Evolutionary conservation across 225 moss, liverwort and hornwort genomes (phyloP), one percentile per base, ranked within the genome.

Genomic region (Marchantia polymorpha): DNA sequence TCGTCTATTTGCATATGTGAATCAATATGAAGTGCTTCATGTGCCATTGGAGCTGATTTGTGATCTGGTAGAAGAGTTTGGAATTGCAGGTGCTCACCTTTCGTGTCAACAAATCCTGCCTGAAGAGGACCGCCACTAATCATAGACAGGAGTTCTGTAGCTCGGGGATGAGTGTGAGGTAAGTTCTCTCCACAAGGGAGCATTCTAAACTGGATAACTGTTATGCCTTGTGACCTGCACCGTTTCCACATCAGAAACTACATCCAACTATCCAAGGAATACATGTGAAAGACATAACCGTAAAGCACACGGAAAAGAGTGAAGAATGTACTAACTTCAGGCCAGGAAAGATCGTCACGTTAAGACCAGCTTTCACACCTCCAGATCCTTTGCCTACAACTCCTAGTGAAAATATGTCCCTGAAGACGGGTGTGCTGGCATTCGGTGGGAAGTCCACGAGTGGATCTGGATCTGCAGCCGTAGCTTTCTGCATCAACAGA

Each of bases 161-260:
- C 77, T 12, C 77, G 77, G 31, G 77, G 77, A 59, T 78, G 77
- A 12, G 63, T 78, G 46, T 78, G 77, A 7, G 77, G 77, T 30
- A 64, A 46, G 46, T 78, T 78, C 39, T 29, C 31, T 7, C 77
- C 77, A 59, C 77, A 78, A 12, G 77, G 77, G 17, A 30, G 8
- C 73, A 81, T 47, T 49, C 19, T 64, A 48, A 81, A 81, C 25
- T 39, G 26, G 23, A 81, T 73, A 25, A 73, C 73, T 22, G 80
- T 74, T 17, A 81, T 73, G 59, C 80, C 80, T 77, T 82, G 75
- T 1, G 71, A 75, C 25, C 84, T 87, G 80, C 83, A 53, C 30
- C 7, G 26, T 46, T 5, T 10, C 50, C 27, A 46, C 11, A 72
- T 13, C 39, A 31, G 25, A 50, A 31, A 72, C 39, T 8, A 19